These are phyloP conservation scores for Trichoderma cornu-damae DNA, from an alignment of 2,329 filamentous ascomycete genomes.

Conservation along the genomic window DNA sequence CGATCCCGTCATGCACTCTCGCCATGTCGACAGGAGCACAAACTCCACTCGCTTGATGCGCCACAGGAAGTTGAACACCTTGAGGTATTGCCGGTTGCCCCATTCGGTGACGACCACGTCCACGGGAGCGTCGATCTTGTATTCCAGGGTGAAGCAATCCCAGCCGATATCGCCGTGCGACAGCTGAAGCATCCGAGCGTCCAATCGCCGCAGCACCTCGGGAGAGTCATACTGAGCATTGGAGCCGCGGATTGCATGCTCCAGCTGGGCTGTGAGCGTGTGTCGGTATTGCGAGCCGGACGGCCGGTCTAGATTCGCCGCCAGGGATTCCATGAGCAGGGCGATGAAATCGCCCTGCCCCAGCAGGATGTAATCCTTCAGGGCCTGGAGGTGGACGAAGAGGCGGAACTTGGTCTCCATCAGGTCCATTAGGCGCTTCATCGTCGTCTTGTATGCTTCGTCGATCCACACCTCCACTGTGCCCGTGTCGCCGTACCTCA, in stretches of 20 bases:
- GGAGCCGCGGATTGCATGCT: conserved; percentile 93
- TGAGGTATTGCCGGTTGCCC: conserved; percentile 93
- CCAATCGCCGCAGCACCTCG: conserved; percentile 84
- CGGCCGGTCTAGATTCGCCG: conserved; percentile 86
- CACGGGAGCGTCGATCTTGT: conserved; percentile 93
- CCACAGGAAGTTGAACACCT: conserved; percentile 99
- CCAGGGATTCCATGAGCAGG: conserved; percentile 91
- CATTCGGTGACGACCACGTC: conserved; percentile 97
- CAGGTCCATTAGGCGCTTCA: conserved; percentile 86
- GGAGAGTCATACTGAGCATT: conserved; percentile 94
- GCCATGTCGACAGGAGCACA: conserved; percentile 83
- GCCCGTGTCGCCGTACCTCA: conserved; percentile 88
- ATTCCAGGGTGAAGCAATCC: conserved; percentile 98
- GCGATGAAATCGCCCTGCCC: conserved; percentile 97
- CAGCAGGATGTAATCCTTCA: conserved; percentile 91
- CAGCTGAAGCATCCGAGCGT: conserved; percentile 96
- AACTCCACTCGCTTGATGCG: conserved; percentile 97
- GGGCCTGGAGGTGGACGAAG: conserved; percentile 82
- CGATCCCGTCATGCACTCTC: conserved; percentile 90
- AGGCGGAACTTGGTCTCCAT: conserved; percentile 95
- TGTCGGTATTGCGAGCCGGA: conserved; percentile 97
- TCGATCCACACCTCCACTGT: conserved; percentile 91
- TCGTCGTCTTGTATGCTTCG: conserved; percentile 95
- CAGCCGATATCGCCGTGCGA: conserved; percentile 96
- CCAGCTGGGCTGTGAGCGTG: conserved; percentile 92